Conservation (phyloP, 2,329 filamentous ascomycete genomes). For the Neocatenulostroma microsporum region DNA sequence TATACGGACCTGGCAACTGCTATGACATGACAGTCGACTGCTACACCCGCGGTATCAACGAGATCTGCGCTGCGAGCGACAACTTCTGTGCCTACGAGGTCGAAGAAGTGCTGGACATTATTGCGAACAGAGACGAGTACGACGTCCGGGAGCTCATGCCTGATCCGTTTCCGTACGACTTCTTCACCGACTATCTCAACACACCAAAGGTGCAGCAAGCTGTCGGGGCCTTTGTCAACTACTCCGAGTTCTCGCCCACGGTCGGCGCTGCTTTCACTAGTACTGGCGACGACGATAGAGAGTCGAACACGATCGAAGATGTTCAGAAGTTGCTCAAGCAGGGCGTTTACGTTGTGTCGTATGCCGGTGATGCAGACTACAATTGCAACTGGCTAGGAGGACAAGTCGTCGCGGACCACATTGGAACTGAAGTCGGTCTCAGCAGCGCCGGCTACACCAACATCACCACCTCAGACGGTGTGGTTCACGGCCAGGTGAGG, state of each 20-base stretch:
- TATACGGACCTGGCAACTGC: constrained; percentile 55
- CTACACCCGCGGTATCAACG: constrained; percentile 43
- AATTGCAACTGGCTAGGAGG: constrained; percentile 43
- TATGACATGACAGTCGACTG: constrained; percentile 49
- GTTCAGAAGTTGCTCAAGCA: constrained; percentile 33
- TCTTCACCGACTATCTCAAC: constrained; percentile 49
- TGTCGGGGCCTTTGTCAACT: constrained; percentile 52
- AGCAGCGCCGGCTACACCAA: constrained; percentile 42
- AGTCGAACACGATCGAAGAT: constrained; percentile 35
- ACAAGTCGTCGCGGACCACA: constrained; percentile 31
- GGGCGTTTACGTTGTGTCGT: constrained; percentile 36
- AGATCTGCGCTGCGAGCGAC: constrained; percentile 48
- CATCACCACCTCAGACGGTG: constrained; percentile 34
- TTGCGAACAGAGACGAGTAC: constrained; percentile 47
- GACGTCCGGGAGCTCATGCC: constrained; percentile 47
- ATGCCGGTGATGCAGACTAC: constrained; percentile 41
- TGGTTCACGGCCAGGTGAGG: constrained; percentile 48
- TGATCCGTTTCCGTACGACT: constrained; percentile 33
- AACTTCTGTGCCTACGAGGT: constrained; percentile 49
- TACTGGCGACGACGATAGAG: constrained; percentile 45
- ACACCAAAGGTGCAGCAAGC: constrained; percentile 48
- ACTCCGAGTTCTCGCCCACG: constrained; percentile 34
- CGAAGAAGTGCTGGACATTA: constrained; percentile 45
- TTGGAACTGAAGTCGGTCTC: constrained; percentile 38
- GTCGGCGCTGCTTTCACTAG: constrained; percentile 39